A percentile compares a stretch with the other conserved stretches of the same genome.
These are phyloP conservation scores for Neospora caninum DNA, from an alignment of 169 alveolate species.

Conservation along the genomic window DNA sequence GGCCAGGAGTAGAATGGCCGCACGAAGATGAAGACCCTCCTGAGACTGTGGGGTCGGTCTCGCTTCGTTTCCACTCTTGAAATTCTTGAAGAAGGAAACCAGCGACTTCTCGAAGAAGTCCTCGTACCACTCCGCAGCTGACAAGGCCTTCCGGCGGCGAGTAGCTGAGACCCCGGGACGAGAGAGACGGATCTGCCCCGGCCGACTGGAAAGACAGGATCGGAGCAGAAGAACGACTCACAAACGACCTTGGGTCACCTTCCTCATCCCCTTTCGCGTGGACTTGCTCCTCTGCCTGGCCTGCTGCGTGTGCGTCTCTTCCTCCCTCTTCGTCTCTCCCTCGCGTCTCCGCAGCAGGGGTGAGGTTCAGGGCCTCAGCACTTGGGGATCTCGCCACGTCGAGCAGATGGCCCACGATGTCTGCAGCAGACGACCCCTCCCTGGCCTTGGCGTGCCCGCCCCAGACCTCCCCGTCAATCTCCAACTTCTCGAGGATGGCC, in stretches of 20 bases:
- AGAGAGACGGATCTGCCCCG: background rate
- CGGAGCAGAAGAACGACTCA: background rate
- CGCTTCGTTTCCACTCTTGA: background rate
- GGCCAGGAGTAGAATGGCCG: background rate
- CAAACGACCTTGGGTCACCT: background rate
- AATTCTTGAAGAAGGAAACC: background rate
- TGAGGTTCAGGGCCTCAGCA: too few species aligned
- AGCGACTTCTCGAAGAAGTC: background rate
- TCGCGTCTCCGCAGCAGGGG: too few species aligned
- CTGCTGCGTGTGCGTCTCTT: background rate
- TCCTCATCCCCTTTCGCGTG: background rate
- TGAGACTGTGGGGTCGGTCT: background rate
- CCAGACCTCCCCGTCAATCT: conserved; percentile 26
- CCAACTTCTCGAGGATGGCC: background rate
- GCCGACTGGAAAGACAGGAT: background rate
- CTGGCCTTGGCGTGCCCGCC: background rate
- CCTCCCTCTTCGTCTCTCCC: background rate
- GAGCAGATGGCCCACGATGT: too few species aligned
- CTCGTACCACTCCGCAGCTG: background rate
- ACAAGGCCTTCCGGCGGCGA: background rate
- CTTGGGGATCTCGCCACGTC: too few species aligned
- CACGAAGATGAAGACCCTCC: background rate
- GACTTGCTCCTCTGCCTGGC: too few species aligned
- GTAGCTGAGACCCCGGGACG: background rate
- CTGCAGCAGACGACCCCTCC: background rate